Base-by-base conservation (phyloP, 257 asterid genomes). In the Lithospermum erythrorhizon region DNA sequence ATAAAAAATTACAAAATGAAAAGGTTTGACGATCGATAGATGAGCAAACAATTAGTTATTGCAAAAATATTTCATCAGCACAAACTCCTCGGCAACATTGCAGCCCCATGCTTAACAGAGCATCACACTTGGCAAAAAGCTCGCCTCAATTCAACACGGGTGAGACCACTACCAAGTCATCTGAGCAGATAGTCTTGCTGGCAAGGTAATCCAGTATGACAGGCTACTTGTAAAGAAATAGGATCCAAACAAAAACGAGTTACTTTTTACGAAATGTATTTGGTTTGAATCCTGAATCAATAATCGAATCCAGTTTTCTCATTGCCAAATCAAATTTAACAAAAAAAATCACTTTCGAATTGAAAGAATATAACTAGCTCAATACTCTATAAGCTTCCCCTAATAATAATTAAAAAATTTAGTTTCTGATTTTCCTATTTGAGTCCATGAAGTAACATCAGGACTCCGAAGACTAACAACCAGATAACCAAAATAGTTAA, bases 161-260 rank as follows among this genome's bases (percentile, higher is more conserved):
- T 58, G 95, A 86, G 65, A 86, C 95, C 73, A 86, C 95, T 53
- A 86, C 87, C 79, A 86, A 73, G 71, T 86, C 95, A 73, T 83
- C 89, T 25, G 85, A 79, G 65, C 75, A 72, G 71, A 83, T 81
- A 53, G 68, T 81, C 83, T 86, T 86, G 81, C 95, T 86, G 76
- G 95, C 95, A 55, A 86, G 91, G 77, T 86, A 86, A 81, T 86
- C 95, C 72, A 86, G 95, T 62, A 86, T 86, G 71, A 86, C 95
- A 61, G 90, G 95, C 95, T 85, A 81, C 78, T 55, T 56, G 65
- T 7, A 19, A 24, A 47, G 61, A 68, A 29, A 49, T 22, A 65
- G 52, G 52, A 32, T 73, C 58, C 15, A 45, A 27, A 62, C 35
- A 49, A 47, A 55, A 37, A 48, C 59, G 57, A 3, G 49, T 41